These are phyloP conservation scores for Metroxylon sagu DNA, from an alignment of 176 grass and related monocot species.

Conservation along the genomic window DNA sequence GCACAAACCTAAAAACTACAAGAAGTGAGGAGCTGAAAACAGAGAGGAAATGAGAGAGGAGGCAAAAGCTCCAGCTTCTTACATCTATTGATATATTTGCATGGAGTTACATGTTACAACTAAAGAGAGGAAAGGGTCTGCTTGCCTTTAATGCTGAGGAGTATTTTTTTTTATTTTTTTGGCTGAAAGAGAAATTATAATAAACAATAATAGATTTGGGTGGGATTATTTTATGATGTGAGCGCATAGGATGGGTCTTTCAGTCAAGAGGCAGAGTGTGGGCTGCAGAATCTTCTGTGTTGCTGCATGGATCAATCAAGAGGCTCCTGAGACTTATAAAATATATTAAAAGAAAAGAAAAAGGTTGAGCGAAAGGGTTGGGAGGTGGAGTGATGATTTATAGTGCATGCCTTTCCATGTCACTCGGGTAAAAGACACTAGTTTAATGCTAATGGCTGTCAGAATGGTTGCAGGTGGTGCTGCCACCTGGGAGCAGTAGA, in stretches of 20 bases:
- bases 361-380: background rate
- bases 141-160: too few species aligned
- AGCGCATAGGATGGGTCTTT: slow-evolving; percentile 28
- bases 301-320: slow-evolving; percentile 31
- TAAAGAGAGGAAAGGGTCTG: too few species aligned
- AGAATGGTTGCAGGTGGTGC: slow-evolving; percentile 16
- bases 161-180: too few species aligned
- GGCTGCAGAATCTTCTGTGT: slow-evolving; percentile 58
- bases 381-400: background rate
- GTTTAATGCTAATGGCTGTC: slow-evolving; percentile 23
- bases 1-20: background rate
- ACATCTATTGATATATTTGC: too few species aligned
- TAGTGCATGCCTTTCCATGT: background rate
- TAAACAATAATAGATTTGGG: too few species aligned
- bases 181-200: too few species aligned
- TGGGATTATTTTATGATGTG: background rate
- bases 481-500: slow-evolving; percentile 17
- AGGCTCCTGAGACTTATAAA: slow-evolving; percentile 1
- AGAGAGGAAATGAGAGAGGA: background rate
- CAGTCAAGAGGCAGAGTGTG: slow-evolving; percentile 57
- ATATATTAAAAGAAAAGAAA: background rate
- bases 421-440: slow-evolving; percentile 2
- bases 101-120: too few species aligned
- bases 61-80: too few species aligned
- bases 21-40: background rate